Evolutionary conservation across 768 basidiomycete genomes (phyloP), one percentile per base, ranked within the genome.

Genomic region (Phlebiopsis gigantea): DNA sequence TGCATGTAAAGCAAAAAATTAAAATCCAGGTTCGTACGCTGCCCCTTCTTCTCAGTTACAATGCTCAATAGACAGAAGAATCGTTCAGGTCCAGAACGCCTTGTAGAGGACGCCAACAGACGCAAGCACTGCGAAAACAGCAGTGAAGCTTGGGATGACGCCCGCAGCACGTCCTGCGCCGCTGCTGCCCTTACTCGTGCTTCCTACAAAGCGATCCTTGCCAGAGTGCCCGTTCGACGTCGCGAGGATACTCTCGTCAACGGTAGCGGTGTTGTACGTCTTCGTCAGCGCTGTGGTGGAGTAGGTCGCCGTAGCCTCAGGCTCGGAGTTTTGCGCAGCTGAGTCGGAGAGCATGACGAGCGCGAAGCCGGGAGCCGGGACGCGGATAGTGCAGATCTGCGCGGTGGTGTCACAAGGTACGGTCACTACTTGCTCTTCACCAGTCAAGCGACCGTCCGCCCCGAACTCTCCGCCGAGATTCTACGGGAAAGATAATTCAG

Each of bases 311-410:
- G 75, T 71, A 1, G 70, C 61, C 17, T 62, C 67, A 1, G 69
- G 67, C 19, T 64, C 67, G 6, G 70, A 65, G 46, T 75, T 75
- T 0, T 68, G 55, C 29, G 75, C 63, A 3, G 78, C 75, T 25
- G 67, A 57, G 50, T 74, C 68, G 4, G 72, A 79, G 28, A 92
- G 72, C 75, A 89, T 90, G 57, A 93, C 86, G 45, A 93, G 75
- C 0, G 88, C 88, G 58, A 87, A 84, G 34, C 81, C 81, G 0
- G 91, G 90, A 0, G 88, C 86, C 30, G 80, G 78, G 46, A 92
- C 80, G 7, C 75, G 75, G 48, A 92, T 74, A 22, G 69, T 61
- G 68, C 90, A 92, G 0, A 73, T 72, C 62, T 80, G 79, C 53
- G 72, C 71, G 5, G 68, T 66, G 31, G 73, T 69, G 65, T 87